phyloP scores from a whole-genome alignment of 768 basidiomycete genomes.

The Russula emetica region DNA sequence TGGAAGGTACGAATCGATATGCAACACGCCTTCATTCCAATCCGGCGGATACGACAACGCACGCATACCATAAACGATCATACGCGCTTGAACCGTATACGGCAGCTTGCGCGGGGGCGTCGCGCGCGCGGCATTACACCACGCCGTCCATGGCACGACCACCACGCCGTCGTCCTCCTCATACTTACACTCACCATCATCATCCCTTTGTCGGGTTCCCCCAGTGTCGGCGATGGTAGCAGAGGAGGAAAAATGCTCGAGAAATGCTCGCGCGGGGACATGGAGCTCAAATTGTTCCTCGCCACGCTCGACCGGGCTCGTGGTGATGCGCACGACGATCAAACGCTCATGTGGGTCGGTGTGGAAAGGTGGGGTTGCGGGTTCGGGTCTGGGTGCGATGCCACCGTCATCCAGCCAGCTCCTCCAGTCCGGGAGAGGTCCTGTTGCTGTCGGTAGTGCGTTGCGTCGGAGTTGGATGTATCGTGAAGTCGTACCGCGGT shows the following conservation, averaged over 20 bases:
- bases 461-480: slow-evolving; percentile 18
- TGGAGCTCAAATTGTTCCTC: slow-evolving; percentile 21
- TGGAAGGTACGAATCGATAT: slow-evolving; percentile 17
- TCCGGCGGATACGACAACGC: slow-evolving; percentile 13
- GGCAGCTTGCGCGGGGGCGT: slow-evolving; percentile 7
- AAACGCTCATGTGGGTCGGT: slow-evolving; percentile 15
- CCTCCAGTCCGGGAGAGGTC: too few relatives aligned
- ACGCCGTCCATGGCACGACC: slow-evolving; percentile 9
- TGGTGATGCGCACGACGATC: slow-evolving; percentile 8
- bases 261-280: slow-evolving; percentile 6
- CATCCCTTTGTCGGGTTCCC: neutral
- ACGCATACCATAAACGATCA: slow-evolving; percentile 17
- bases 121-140: neutral
- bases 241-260: neutral
- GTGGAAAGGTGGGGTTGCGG: slow-evolving; percentile 11
- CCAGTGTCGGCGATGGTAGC: neutral
- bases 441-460: slow-evolving; percentile 1
- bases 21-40: slow-evolving; percentile 6
- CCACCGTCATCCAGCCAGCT: neutral
- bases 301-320: slow-evolving; percentile 11
- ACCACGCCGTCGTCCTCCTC: neutral
- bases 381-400: neutral
- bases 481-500: slow-evolving; percentile 3
- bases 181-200: neutral
- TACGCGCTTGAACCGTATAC: slow-evolving; percentile 3